Evolutionary conservation across 1,139 yeast genomes (phyloP).

Genomic region (Candida pseudocylindracea): DNA sequence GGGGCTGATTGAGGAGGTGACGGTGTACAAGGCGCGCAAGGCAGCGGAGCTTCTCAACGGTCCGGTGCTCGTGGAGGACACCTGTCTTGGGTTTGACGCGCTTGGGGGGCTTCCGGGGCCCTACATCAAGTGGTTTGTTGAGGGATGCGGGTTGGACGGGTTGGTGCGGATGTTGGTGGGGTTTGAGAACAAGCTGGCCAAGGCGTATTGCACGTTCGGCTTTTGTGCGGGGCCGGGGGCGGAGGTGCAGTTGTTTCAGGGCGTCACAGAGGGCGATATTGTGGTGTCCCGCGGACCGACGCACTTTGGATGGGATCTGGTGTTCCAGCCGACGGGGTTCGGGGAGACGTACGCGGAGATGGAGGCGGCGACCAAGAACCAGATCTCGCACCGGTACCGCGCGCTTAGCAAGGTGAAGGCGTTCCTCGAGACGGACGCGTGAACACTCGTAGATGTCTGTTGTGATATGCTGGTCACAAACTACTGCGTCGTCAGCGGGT

Average conservation of each 20-base stretch:
- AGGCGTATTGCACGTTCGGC: conserved; percentile 85
- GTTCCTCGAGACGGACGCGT: conserved; percentile 15
- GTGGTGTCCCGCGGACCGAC: conserved; percentile 61
- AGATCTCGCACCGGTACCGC: conserved; percentile 67
- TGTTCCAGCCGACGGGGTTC: conserved; percentile 59
- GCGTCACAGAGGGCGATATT: conserved; percentile 59
- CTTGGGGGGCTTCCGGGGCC: conserved; percentile 83
- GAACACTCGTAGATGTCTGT: too few species aligned
- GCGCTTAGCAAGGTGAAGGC: conserved; percentile 57
- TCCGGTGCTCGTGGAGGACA: conserved; percentile 89
- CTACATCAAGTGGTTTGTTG: conserved; percentile 69
- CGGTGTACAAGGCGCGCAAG: conserved; percentile 53
- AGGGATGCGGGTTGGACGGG: conserved; percentile 48
- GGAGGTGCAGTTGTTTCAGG: conserved; percentile 60
- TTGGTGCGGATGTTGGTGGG: conserved; percentile 57
- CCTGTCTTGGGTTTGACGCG: conserved; percentile 71
- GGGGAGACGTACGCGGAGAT: conserved; percentile 79
- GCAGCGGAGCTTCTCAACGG: conserved; percentile 45
- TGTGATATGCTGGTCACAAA: too few species aligned
- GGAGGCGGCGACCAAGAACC: conserved; percentile 53
- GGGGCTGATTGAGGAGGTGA: conserved; percentile 68
- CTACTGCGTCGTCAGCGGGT: too few species aligned
- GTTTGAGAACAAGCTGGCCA: conserved; percentile 68
- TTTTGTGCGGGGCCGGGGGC: conserved; percentile 66
- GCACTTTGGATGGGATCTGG: conserved; percentile 88